Percentiles rank a stretch among this genome's conserved stretches.
Conservation (phyloP, 2,329 filamentous ascomycete genomes). For the Xylaria arbuscula region DNA sequence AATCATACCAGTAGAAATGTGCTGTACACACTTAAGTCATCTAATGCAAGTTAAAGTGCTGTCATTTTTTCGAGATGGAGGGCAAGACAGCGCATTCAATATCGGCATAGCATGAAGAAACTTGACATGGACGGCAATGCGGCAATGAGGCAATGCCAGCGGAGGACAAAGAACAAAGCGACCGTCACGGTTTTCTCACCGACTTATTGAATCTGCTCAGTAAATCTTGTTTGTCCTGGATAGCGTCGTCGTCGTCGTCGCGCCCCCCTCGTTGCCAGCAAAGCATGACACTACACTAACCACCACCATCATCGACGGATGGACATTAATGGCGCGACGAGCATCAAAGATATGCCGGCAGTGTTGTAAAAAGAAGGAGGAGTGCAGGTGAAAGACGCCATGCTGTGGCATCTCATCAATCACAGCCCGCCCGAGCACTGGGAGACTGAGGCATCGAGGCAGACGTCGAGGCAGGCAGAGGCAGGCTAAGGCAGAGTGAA, state of each 20-base stretch:
- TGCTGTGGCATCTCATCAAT: conserved; percentile 8
- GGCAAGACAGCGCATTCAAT: conserved; percentile 35
- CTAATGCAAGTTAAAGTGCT: conserved; percentile 29
- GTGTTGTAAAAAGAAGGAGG: conserved; percentile 15
- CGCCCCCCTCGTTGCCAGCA: conserved; percentile 33
- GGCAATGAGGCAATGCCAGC: conserved; percentile 26
- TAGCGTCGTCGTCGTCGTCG: not conserved
- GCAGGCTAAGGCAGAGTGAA: conserved; percentile 9
- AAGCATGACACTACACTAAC: conserved; percentile 30
- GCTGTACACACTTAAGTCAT: conserved; percentile 27
- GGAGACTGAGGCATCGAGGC: not conserved
- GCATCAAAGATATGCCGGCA: conserved; percentile 19
- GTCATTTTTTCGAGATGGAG: conserved; percentile 31
- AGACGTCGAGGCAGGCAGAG: not conserved
- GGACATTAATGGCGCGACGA: conserved; percentile 24
- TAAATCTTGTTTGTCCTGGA: conserved; percentile 5
- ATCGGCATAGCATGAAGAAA: conserved; percentile 18
- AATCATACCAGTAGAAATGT: conserved; percentile 24
- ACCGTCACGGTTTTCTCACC: conserved; percentile 14
- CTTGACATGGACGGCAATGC: conserved; percentile 25
- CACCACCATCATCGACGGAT: conserved; percentile 21
- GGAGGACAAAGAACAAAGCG: conserved; percentile 18
- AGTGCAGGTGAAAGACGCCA: conserved; percentile 30
- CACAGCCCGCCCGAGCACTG: conserved; percentile 21
- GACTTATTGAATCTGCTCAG: conserved; percentile 16